Evolutionary conservation across 164 flowering plant genomes (phyloP).

Genomic region (Nymphaea thermarum): DNA sequence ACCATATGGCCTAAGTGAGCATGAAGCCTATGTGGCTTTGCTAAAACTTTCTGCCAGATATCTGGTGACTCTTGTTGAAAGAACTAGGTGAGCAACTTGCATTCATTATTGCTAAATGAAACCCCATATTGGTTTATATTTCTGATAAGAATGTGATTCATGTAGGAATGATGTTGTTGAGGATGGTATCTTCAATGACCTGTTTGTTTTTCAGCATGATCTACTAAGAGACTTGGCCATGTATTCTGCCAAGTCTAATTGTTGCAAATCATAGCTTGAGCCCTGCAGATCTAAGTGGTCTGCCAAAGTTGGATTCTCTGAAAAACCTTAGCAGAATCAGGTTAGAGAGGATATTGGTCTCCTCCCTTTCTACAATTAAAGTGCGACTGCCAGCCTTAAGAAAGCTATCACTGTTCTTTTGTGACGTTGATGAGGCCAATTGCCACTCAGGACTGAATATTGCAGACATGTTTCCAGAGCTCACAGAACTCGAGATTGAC

Average conservation of each 20-base stretch:
- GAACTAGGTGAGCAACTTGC: conserved; percentile 27
- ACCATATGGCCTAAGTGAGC: conserved; percentile 7
- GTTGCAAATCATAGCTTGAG: conserved; percentile 33
- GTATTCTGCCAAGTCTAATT: conserved; percentile 34
- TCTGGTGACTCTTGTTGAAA: conserved; percentile 17
- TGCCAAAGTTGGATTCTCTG: conserved; percentile 29
- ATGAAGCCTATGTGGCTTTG: conserved; percentile 6
- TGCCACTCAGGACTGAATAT: conserved; percentile 2
- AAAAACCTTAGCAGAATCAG: conserved; percentile 56
- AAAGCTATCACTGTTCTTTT: conserved; percentile 51
- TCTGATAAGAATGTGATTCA: too few relatives aligned
- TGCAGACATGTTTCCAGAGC: conserved; percentile 38
- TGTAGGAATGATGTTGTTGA: conserved; percentile 44
- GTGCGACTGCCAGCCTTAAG: conserved; percentile 25
- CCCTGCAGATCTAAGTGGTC: conserved; percentile 29
- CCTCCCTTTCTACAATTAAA: conserved; percentile 19
- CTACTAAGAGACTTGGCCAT: conserved; percentile 69
- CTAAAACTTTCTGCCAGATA: conserved; percentile 8
- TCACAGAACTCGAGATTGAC: conserved; percentile 56
- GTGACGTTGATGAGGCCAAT: conserved; percentile 23
- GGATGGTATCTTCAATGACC: conserved; percentile 43
- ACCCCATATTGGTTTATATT: too few relatives aligned
- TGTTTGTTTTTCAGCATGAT: conserved; percentile 63
- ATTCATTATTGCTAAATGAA: too few relatives aligned
- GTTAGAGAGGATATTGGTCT: conserved; percentile 51